Conservation (phyloP, 441 rosid genomes). For the Erodium texanum region DNA sequence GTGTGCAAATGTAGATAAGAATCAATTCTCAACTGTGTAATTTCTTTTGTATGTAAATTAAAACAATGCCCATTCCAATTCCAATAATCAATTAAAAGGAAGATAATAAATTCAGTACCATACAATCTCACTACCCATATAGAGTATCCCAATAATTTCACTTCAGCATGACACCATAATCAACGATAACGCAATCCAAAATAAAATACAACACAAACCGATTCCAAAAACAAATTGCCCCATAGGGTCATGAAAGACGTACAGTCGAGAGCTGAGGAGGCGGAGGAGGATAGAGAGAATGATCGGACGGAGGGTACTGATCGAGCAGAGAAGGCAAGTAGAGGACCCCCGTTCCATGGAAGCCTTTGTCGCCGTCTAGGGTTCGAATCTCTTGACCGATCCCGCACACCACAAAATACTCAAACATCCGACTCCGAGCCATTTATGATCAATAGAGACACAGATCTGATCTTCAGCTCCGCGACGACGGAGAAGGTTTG, state of each 20-base stretch:
- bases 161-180: not conserved
- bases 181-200: not conserved
- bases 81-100: too few relatives aligned
- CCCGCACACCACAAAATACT: constrained; percentile 90
- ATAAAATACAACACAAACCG: not conserved
- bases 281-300: constrained; percentile 64
- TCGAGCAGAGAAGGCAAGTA: constrained; percentile 79
- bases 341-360: constrained; percentile 45
- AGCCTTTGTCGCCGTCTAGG: constrained; percentile 73
- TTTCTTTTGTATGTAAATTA: not conserved
- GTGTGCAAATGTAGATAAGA: not conserved
- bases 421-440: constrained; percentile 60
- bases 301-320: constrained; percentile 71
- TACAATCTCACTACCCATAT: too few relatives aligned
- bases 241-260: constrained; percentile 3
- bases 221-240: not conserved
- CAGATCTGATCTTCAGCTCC: not conserved
- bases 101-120: too few relatives aligned
- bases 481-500: too few relatives aligned
- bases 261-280: constrained; percentile 99
- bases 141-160: too few relatives aligned
- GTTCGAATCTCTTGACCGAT: constrained; percentile 93
- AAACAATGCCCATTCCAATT: not conserved
- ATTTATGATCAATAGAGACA: constrained; percentile 19
- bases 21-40: not conserved